Evolutionary conservation across 2,329 filamentous ascomycete genomes (phyloP).

Genomic region (Fusarium sp.): DNA sequence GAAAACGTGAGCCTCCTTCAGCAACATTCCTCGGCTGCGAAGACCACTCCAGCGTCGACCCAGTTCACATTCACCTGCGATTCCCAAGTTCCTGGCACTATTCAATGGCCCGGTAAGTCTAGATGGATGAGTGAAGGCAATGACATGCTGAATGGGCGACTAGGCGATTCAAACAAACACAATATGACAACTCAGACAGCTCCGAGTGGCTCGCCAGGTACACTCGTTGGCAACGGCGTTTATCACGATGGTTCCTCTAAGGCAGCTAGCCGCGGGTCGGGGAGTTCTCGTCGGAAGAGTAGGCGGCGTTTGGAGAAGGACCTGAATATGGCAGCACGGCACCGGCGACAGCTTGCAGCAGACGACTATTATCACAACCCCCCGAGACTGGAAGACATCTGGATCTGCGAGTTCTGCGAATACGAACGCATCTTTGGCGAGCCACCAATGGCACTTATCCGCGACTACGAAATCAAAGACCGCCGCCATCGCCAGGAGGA

Average conservation of each 20-base stretch:
- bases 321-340: constrained; percentile 81
- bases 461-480: constrained; percentile 95
- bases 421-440: constrained; percentile 96
- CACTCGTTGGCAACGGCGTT: constrained; percentile 30
- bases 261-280: constrained; percentile 50
- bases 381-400: constrained; percentile 80
- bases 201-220: constrained; percentile 25
- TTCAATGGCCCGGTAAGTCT: constrained; percentile 78
- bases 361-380: constrained; percentile 84
- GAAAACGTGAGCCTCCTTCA: constrained; percentile 86
- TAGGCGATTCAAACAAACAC: constrained; percentile 47
- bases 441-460: constrained; percentile 86
- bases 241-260: constrained; percentile 56
- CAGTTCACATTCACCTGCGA: constrained; percentile 98
- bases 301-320: constrained; percentile 79
- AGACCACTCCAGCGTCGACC: constrained; percentile 78
- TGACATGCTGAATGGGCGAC: constrained; percentile 17
- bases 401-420: constrained; percentile 99
- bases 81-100: constrained; percentile 85
- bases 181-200: constrained; percentile 40
- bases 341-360: constrained; percentile 83
- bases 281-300: constrained; percentile 67
- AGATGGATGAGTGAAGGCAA: not conserved
- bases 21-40: constrained; percentile 73
- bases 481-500: constrained; percentile 86